Percentiles rank a stretch among this genome's conserved stretches.
phyloP scores from a whole-genome alignment of 192 early-diverging fungal genomes.

The Backusella morwellensis region DNA sequence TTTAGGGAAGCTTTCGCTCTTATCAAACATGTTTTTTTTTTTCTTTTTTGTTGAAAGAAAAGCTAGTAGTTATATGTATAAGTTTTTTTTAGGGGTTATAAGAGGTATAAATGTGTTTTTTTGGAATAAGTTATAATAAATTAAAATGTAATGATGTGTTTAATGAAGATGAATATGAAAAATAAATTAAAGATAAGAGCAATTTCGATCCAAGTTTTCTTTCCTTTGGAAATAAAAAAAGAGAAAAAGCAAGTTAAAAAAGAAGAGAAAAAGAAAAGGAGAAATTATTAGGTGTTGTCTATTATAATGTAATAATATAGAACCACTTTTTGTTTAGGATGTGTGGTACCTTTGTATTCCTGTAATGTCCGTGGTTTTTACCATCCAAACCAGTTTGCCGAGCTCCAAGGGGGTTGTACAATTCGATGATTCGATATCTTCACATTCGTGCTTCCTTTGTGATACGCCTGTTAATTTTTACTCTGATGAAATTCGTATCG shows the following conservation, averaged over 20 bases:
- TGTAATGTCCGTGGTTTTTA: not conserved
- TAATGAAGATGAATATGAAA: not conserved
- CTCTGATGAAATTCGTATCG: not conserved
- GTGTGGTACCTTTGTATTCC: constrained; percentile 5
- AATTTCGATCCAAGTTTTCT: not conserved
- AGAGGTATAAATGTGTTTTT: not conserved
- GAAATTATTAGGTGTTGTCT: not conserved
- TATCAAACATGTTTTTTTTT: constrained; percentile 11
- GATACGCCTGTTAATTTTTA: constrained; percentile 1
- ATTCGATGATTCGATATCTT: constrained; percentile 10
- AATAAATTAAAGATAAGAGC: constrained; percentile 6
- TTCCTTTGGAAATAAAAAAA: not conserved
- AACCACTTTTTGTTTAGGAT: not conserved
- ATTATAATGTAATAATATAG: not conserved
- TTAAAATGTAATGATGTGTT: not conserved
- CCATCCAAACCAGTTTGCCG: constrained; percentile 3
- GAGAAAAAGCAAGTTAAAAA: not conserved
- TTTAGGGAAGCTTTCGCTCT: constrained; percentile 30
- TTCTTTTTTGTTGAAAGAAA: not conserved
- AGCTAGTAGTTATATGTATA: not conserved
- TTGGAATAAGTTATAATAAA: not conserved
- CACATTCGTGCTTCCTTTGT: constrained; percentile 12
- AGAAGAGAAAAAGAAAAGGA: not conserved
- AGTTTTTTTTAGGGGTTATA: constrained; percentile 5
- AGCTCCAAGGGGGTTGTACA: not conserved